phyloP scores from a whole-genome alignment of 2,329 filamentous ascomycete species.

The Fusarium tupiense region DNA sequence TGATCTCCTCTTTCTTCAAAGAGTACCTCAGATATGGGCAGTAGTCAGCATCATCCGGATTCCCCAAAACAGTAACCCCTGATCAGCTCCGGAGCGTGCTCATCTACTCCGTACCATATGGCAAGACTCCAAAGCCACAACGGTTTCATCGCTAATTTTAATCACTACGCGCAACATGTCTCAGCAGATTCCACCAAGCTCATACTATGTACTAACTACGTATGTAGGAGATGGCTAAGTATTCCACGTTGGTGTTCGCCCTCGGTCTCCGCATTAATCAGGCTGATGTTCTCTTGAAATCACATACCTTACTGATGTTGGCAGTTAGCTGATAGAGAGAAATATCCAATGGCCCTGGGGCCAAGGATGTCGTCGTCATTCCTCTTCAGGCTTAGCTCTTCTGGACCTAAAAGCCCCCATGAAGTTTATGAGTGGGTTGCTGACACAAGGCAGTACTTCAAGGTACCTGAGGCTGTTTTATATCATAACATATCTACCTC shows the following conservation, averaged over 20 bases:
- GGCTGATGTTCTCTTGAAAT: neutral
- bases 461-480: conserved; percentile 20
- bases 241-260: neutral
- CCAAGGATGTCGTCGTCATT: conserved; percentile 23
- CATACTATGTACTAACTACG: neutral
- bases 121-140: conserved; percentile 32
- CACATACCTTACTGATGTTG: conserved; percentile 3
- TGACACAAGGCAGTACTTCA: conserved; percentile 37
- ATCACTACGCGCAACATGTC: neutral
- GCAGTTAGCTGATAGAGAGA: conserved; percentile 23
- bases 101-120: neutral
- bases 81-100: neutral
- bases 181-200: neutral
- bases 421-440: conserved; percentile 25
- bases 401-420: conserved; percentile 16
- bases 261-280: neutral
- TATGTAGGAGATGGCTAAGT: neutral
- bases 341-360: conserved; percentile 9
- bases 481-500: neutral
- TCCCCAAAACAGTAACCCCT: conserved; percentile 40
- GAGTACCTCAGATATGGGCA: neutral
- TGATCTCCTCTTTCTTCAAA: neutral
- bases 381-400: conserved; percentile 35
- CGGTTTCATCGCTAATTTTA: conserved; percentile 19
- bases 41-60: conserved; percentile 26